Evolutionary conservation across 352 stramenopile genomes (phyloP), one percentile per base, ranked within the genome.

Genomic region (Phytophthora idaei): DNA sequence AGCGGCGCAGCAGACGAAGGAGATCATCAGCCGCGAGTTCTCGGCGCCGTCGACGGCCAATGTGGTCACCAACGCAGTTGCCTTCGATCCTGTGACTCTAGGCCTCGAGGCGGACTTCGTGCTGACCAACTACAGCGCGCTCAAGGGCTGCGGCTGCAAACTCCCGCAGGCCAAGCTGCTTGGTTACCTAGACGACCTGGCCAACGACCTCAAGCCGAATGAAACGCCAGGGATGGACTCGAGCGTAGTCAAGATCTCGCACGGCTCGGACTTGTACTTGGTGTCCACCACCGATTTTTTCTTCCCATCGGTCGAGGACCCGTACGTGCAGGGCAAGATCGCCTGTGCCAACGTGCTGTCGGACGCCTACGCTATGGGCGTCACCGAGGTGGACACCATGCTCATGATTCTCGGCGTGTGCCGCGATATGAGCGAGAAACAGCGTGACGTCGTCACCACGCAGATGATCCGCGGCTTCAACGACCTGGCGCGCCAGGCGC

Each of bases 101-200:
- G 86, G 89, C 0, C 85, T 96, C 7, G 78, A 89, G 48, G 60
- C 77, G 55, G 85, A 92, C 65, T 96, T 96, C 58, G 78, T 85
- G 27, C 77, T 96, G 27, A 94, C 87, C 32, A 80, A 94, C 62
- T 96, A 92, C 63, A 95, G 83, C 44, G 77, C 78, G 34, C 85
- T 98, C 53, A 98, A 98, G 77, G 95, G 95, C 75, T 98, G 95
- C 88, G 95, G 93, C 76, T 98, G 95, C 81, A 98, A 98, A 77
- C 85, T 98, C 54, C 90, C 94, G 27, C 94, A 98, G 73, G 76
- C 87, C 53, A 96, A 98, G 79, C 77, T 98, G 61, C 87, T 98
- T 66, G 84, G 89, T 46, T 98, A 98, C 76, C 71, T 98, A 37
- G 80, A 90, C 45, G 74, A 92, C 47, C 73, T 98, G 52, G 73